Evolutionary conservation across 1,284 basidiomycete genomes (phyloP), one percentile per base, ranked within the genome.

Genomic region (Vanrija pseudolonga): DNA sequence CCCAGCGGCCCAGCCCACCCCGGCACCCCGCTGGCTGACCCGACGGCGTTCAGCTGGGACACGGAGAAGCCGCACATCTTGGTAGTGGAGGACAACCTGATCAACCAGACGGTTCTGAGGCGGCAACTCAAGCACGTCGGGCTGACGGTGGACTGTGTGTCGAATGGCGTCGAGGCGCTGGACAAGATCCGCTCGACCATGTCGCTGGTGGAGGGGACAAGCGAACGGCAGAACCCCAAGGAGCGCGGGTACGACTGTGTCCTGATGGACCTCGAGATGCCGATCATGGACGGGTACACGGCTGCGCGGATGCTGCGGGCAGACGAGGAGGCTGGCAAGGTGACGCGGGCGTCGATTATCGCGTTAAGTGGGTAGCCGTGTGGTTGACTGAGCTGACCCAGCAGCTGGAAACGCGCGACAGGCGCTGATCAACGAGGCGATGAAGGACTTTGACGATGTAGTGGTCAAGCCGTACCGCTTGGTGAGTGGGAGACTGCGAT

Each of bases 151-250:
- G 50, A 56, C 8, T 28, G 39, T 39, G 28, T 19, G 43, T 46
- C 32, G 32, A 74, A 79, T 54, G 79, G 78, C 6, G 63, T 73
- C 3, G 75, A 79, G 54, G 78, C 73, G 3, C 59, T 79, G 24
- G 71, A 78, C 24, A 66, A 67, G 53, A 63, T 78, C 15, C 60
- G 72, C n/a, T 49, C 47, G 24, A 69, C 65, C 17, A 62, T 61
- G 38, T 40, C 59, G 12, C 45, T 66, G 2, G 36, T 32, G 32
- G 58, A 57, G 9, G 38, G 28, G 12, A 37, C 45, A 15, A 37
- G 38, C 11, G 50, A 53, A 8, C 59, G 53, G 6, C 63, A 64
- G 39, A 18, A 23, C 12, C 4, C 40, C 0, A 14, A 15, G 18
- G 51, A 46, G 2, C 36, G 20, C 5, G 55, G 58, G 3, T 76